A percentile compares a stretch with the other conserved stretches of the same genome.
Evolutionary conservation across 2,329 filamentous ascomycete genomes (phyloP).

Genomic region (Fusarium phyllophilum): DNA sequence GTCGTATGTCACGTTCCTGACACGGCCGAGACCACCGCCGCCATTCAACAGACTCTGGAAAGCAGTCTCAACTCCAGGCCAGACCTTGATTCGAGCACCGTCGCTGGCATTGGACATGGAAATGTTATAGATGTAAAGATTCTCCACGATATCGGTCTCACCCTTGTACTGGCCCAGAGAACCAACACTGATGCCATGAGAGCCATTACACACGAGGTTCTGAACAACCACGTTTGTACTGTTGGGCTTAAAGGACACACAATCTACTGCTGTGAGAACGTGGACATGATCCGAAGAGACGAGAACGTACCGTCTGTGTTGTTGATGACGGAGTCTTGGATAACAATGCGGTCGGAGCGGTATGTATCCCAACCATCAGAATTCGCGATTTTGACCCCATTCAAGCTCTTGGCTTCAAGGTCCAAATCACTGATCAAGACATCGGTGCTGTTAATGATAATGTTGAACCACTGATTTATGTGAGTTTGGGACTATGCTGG

Average conservation of each 20-base stretch:
- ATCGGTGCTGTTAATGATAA: conserved; percentile 73
- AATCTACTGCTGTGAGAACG: conserved; percentile 55
- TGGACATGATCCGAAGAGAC: accelerated
- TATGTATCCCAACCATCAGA: conserved; percentile 75
- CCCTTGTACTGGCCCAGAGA: conserved; percentile 74
- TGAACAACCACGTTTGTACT: conserved; percentile 75
- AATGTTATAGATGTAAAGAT: conserved; percentile 72
- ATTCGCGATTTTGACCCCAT: conserved; percentile 55
- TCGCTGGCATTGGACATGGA: conserved; percentile 69
- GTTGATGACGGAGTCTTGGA: conserved; percentile 70
- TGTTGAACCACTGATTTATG: conserved; percentile 55
- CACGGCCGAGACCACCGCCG: conserved; percentile 62
- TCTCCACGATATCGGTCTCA: conserved; percentile 73
- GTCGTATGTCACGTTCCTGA: conserved; percentile 75
- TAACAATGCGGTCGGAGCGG: conserved; percentile 68
- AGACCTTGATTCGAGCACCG: conserved; percentile 79
- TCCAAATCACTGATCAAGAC: conserved; percentile 72
- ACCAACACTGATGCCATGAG: conserved; percentile 78
- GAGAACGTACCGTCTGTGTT: conserved; percentile 37
- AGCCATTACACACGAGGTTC: conserved; percentile 73
- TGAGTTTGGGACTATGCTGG: neutral
- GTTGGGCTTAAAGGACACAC: conserved; percentile 80
- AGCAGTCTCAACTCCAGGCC: conserved; percentile 61
- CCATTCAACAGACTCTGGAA: conserved; percentile 65
- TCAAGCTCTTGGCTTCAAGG: conserved; percentile 57